Conservation (phyloP, 2,329 filamentous ascomycete genomes). For the Leptographium lundbergii region DNA sequence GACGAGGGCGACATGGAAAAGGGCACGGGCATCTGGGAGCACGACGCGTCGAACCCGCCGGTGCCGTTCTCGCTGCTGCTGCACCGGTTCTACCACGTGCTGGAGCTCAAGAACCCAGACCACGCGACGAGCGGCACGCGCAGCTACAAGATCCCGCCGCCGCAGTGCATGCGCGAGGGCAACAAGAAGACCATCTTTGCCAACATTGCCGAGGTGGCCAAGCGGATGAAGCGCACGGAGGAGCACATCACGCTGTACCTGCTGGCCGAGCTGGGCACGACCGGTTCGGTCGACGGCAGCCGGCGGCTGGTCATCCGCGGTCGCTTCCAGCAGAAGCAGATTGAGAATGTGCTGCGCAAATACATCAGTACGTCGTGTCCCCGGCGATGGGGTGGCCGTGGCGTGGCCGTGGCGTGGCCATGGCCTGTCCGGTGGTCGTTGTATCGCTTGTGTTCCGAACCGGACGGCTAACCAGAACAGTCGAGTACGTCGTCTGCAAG, state of each 20-base stretch:
- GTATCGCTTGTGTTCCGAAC: background rate
- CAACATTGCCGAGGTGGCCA: constrained; percentile 97
- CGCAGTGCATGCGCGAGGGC: constrained; percentile 97
- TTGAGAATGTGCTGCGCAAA: constrained; percentile 91
- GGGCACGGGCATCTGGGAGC: constrained; percentile 82
- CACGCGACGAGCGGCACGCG: constrained; percentile 77
- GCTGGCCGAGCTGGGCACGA: constrained; percentile 96
- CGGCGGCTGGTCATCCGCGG: constrained; percentile 85
- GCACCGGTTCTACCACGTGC: constrained; percentile 83
- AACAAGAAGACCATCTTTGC: constrained; percentile 99
- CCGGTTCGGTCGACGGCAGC: constrained; percentile 85
- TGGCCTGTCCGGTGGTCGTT: background rate
- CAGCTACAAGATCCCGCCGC: constrained; percentile 98
- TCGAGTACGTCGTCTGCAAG: constrained; percentile 98
- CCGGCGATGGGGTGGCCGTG: constrained; percentile 19
- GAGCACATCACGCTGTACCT: constrained; percentile 96
- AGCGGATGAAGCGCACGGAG: constrained; percentile 97
- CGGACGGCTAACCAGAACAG: constrained; percentile 24
- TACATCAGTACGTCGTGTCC: constrained; percentile 61
- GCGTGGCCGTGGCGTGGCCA: no score
- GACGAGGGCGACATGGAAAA: constrained; percentile 65
- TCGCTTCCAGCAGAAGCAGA: constrained; percentile 99
- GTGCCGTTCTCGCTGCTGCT: constrained; percentile 82
- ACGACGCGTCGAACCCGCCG: constrained; percentile 59
- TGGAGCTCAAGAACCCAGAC: constrained; percentile 94